Evolutionary conservation across 163 green algal species (phyloP).

Genomic region (Scenedesmus sp.): DNA sequence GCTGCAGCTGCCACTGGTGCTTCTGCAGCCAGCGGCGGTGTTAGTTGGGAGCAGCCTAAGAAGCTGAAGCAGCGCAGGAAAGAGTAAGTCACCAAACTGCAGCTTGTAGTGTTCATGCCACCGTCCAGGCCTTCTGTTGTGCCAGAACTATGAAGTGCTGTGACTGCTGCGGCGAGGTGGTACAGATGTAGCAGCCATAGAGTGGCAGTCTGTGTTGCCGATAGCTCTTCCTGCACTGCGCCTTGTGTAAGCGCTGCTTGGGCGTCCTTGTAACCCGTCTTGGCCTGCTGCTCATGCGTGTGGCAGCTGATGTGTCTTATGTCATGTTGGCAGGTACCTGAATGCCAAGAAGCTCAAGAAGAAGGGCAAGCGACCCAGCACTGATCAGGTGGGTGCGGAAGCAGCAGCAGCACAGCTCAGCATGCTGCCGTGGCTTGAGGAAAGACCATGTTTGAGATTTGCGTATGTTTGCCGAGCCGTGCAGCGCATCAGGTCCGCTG

Average conservation of each 20-base stretch:
- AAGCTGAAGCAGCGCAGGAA: slow-evolving; percentile 55
- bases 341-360: slow-evolving; percentile 53
- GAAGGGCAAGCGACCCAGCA: background rate
- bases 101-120: background rate
- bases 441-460: too few relatives aligned
- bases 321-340: slow-evolving; percentile 38
- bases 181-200: background rate
- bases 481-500: too few relatives aligned
- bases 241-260: background rate
- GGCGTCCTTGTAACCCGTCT: too few relatives aligned
- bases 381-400: slow-evolving; percentile 22
- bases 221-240: too few relatives aligned
- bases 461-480: too few relatives aligned
- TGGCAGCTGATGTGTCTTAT: background rate
- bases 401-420: background rate
- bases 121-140: background rate
- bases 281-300: background rate
- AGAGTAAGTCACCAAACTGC: slow-evolving; percentile 26
- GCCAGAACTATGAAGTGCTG: background rate
- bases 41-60: slow-evolving; percentile 45
- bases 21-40: background rate
- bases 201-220: background rate
- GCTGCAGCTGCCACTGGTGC: background rate
- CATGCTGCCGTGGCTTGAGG: background rate
- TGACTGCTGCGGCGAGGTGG: background rate